A percentile compares a stretch with the other conserved stretches of the same genome.
phyloP scores from a whole-genome alignment of 345 rosid genomes.

The Physaria fendleri region DNA sequence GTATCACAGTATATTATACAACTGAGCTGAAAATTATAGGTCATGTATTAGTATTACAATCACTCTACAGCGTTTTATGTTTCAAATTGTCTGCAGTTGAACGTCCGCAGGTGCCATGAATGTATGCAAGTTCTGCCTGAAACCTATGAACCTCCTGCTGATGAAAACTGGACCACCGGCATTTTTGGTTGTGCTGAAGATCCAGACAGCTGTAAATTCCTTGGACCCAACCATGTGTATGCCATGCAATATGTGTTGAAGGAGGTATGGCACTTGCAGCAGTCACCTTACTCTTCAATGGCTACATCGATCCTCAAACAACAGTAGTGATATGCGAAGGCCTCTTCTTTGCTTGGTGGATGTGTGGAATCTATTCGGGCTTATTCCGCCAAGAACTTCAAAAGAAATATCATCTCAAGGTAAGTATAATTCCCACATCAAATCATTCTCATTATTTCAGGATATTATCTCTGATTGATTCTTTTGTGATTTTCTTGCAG shows the following conservation, averaged over 20 bases:
- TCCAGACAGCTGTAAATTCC: constrained; percentile 71
- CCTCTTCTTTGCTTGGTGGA: constrained; percentile 81
- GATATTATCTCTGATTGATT: neutral
- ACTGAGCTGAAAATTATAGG: neutral
- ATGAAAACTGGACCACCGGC: constrained; percentile 91
- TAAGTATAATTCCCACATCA: constrained; percentile 1
- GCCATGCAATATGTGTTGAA: constrained; percentile 80
- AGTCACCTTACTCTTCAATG: constrained; percentile 55
- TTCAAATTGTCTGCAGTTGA: constrained; percentile 35
- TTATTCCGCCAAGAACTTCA: constrained; percentile 71
- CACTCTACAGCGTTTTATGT: neutral
- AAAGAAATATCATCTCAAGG: constrained; percentile 91
- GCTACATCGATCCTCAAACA: constrained; percentile 68
- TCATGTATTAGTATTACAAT: neutral
- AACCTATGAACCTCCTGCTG: constrained; percentile 79
- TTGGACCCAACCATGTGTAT: constrained; percentile 71
- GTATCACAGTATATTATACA: neutral
- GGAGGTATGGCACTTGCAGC: constrained; percentile 81
- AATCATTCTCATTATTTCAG: neutral
- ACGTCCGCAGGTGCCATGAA: constrained; percentile 53
- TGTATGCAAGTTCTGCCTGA: constrained; percentile 83
- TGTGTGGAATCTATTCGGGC: constrained; percentile 81
- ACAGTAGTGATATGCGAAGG: constrained; percentile 68
- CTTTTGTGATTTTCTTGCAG: constrained; percentile 36
- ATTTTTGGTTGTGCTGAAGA: constrained; percentile 67